These are phyloP conservation scores for Neonectria ditissima DNA, from an alignment of 2,329 filamentous ascomycete genomes.

Conservation along the genomic window DNA sequence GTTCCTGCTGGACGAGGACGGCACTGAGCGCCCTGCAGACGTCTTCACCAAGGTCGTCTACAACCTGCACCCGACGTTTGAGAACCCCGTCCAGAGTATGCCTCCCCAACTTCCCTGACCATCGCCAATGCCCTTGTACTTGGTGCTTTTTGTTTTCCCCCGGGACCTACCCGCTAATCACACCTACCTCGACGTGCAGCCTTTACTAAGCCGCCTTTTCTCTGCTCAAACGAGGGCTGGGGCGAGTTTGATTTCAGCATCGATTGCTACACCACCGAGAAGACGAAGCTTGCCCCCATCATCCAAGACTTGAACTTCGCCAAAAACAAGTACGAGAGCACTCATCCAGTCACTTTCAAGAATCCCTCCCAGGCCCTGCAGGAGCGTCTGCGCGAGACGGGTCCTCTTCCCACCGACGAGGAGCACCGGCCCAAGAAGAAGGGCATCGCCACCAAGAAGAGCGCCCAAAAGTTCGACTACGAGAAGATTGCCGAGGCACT, in stretches of 20 bases:
- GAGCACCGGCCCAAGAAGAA: slow-evolving; percentile 70
- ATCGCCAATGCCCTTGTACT: neutral
- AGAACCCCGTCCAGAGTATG: slow-evolving; percentile 86
- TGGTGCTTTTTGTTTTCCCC: neutral
- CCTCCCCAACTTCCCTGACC: slow-evolving; percentile 32
- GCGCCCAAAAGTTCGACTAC: slow-evolving; percentile 81
- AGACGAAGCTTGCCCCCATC: slow-evolving; percentile 81
- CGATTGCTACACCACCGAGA: slow-evolving; percentile 84
- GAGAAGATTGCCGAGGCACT: slow-evolving; percentile 96
- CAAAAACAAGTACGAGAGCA: slow-evolving; percentile 82
- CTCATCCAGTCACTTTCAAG: slow-evolving; percentile 86
- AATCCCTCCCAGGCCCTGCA: slow-evolving; percentile 92
- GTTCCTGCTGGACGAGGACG: slow-evolving; percentile 85
- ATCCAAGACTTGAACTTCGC: slow-evolving; percentile 94
- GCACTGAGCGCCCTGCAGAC: slow-evolving; percentile 83
- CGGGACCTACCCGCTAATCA: slow-evolving; percentile 29
- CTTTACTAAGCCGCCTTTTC: slow-evolving; percentile 87
- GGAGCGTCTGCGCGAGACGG: slow-evolving; percentile 82
- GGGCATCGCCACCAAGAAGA: slow-evolving; percentile 79
- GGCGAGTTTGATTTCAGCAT: slow-evolving; percentile 98
- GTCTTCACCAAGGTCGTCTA: slow-evolving; percentile 95
- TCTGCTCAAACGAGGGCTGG: slow-evolving; percentile 94
- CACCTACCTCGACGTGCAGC: slow-evolving; percentile 59
- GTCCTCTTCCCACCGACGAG: slow-evolving; percentile 83
- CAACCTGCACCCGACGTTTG: slow-evolving; percentile 94